Evolutionary conservation across 148 eudicot species (phyloP), one percentile per base, ranked within the genome.

Genomic region (Talinum fruticosum): DNA sequence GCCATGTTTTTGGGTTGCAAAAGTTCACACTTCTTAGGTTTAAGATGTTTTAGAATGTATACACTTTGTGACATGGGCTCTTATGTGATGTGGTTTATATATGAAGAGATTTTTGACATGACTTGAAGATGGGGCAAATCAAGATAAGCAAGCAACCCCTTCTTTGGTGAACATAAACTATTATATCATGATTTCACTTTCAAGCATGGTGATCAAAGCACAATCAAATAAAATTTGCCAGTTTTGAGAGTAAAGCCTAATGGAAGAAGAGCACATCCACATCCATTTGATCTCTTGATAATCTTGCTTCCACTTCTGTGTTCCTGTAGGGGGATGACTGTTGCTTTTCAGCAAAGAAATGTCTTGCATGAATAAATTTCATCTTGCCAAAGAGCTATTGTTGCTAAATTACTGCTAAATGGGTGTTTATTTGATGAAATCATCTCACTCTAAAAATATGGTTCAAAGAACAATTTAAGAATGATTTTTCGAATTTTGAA

Each of bases 251-350:
- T 13, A 51, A 4, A 49, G 54, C 57, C 57, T 51, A 51, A 51
- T 51, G n/a, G 57, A 51, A 16, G 18, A 57, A 57, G 1, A 57
- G 10, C 64, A 23, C 8, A 57, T 57, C n/a, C 64, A 57, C 4
- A n/a, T 57, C 24, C 64, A 57, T 57, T 33, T 35, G 30, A 14
- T 41, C 13, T 41, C 0, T 41, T 41, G 47, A 41, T 41, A 41
- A n/a, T 68, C 0, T 82, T 57, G 78, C 84, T 77, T 77, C 45
- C 51, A 67, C 54, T 81, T 72, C 71, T 61, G n/a, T 33, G 16
- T 71, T 33, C 18, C 33, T 72, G 44, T 69, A 54, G 5, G 37
- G 38, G 75, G 68, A 34, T 45, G 64, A 62, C 57, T 51, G 26
- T 78, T 69, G 80, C 80, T 70, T 78, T 69, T 36, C 54, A 78